Evolutionary conservation across 179 eudicot species (phyloP).

Genomic region (Beta macrorhiza): DNA sequence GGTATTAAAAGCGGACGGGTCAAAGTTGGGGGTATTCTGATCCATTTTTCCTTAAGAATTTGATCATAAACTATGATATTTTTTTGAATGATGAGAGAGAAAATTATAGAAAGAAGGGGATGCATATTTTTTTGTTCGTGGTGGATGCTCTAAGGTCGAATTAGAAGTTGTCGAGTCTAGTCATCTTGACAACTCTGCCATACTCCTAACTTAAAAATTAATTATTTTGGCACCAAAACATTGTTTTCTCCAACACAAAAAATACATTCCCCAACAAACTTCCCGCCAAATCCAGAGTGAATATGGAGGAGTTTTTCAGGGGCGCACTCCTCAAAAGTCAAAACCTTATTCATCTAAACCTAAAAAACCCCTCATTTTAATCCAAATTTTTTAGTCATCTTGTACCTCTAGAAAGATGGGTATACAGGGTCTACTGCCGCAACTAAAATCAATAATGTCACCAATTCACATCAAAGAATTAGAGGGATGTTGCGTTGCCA

Average conservation of each 20-base stretch:
- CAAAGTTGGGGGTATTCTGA: no score
- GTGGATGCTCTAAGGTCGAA: no score
- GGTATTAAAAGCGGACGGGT: no score
- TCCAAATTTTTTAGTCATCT: background rate
- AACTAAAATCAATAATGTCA: conserved; percentile 80
- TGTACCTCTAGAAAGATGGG: conserved; percentile 46
- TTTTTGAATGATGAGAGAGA: no score
- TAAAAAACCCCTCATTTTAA: background rate
- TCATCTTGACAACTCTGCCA: no score
- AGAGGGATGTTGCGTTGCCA: conserved; percentile 73
- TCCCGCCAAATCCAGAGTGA: conserved; percentile 12
- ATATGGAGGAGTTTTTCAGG: background rate
- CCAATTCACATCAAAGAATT: conserved; percentile 75
- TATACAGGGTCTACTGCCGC: conserved; percentile 84
- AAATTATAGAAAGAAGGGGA: no score
- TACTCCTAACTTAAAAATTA: no score
- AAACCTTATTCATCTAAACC: background rate
- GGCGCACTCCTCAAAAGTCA: background rate
- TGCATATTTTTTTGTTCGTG: no score
- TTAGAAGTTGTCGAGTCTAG: no score
- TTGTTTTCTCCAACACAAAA: no score
- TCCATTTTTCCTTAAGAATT: no score
- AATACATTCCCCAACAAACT: background rate
- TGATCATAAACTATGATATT: no score
- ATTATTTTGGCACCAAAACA: background rate